Base-by-base conservation (phyloP, 257 asterid species). In the Fraxinus quadrangulata region DNA sequence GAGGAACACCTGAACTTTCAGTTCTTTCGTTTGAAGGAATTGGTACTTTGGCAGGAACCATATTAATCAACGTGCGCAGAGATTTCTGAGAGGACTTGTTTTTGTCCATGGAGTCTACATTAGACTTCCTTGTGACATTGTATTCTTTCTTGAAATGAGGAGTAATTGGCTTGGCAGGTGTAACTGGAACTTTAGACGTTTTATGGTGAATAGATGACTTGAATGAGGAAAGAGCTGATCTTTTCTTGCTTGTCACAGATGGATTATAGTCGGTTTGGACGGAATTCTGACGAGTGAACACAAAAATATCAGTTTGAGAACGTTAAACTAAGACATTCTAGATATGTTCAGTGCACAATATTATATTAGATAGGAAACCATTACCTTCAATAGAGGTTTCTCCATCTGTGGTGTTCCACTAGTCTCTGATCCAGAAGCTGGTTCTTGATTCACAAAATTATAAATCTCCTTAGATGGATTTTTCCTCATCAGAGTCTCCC, bases 351-450 rank as follows among this genome's bases (percentile, higher is more conserved):
- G 66, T 56, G 19, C 63, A 54, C 28, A 19, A 5, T 6, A 21
- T 56, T 56, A 56, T n/a, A n/a, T n/a, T n/a, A n/a, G 13, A 19
- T 21, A 28, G 26, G 66, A 56, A 21, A 56, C 28, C 9, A 66
- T 59, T 70, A 91, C 97, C 98, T 89, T 88, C 24, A 92, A 81
- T 79, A 92, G 86, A 75, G 97, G 98, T 85, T 84, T 92, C 88
- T 92, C 94, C 76, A 86, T 82, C 42, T 80, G 90, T 74, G 89
- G 80, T 21, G 89, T 87, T 67, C 87, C 92, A 80, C 87, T 87
- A 26, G 75, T 82, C 82, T 88, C 97, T 54, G 91, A 89, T 30
- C 82, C 91, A 68, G 93, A 87, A 81, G 69, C 71, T 31, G 73
- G 79, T 19, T 81, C 88, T 70, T 77, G 83, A 28, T 79, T 79